Percentiles rank a stretch among this genome's conserved stretches.
These are phyloP conservation scores for Penicillium capsulatum DNA, from an alignment of 2,329 filamentous ascomycete species.

Conservation along the genomic window DNA sequence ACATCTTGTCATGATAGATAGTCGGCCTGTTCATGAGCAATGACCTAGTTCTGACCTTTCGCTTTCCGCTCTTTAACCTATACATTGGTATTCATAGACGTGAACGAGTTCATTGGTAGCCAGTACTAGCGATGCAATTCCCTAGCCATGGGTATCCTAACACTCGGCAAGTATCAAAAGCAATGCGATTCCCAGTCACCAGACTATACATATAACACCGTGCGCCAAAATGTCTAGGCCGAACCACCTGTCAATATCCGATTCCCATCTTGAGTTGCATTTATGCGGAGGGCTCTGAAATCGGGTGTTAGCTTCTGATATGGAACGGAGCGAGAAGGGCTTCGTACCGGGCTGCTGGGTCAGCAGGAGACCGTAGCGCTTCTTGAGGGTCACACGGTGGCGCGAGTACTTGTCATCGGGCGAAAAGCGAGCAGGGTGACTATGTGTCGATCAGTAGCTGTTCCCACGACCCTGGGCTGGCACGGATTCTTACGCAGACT, in stretches of 20 bases:
- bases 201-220: slow-evolving; percentile 36
- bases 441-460: slow-evolving; percentile 4
- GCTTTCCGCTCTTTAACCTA: too few species aligned
- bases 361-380: slow-evolving; percentile 81
- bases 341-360: slow-evolving; percentile 63
- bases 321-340: too few species aligned
- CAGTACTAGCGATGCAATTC: slow-evolving; percentile 13
- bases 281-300: neutral
- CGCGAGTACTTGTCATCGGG: slow-evolving; percentile 97
- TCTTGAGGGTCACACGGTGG: slow-evolving; percentile 92
- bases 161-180: slow-evolving; percentile 18
- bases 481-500: slow-evolving; percentile 59
- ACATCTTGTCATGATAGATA: slow-evolving; percentile 12
- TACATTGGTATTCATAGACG: too few species aligned
- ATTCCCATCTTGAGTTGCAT: slow-evolving; percentile 12
- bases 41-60: slow-evolving; percentile 14
- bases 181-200: slow-evolving; percentile 24
- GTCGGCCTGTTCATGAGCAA: slow-evolving; percentile 16
- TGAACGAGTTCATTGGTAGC: slow-evolving; percentile 11
- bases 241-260: slow-evolving; percentile 24
- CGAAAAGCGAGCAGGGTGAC: slow-evolving; percentile 88
- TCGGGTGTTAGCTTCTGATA: too few species aligned
- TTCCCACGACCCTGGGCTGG: neutral
- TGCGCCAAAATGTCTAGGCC: slow-evolving; percentile 34
- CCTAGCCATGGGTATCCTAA: slow-evolving; percentile 9